A percentile compares a stretch with the other conserved stretches of the same genome.
Evolutionary conservation across 345 rosid species (phyloP).

Genomic region (Carallia brachiata): DNA sequence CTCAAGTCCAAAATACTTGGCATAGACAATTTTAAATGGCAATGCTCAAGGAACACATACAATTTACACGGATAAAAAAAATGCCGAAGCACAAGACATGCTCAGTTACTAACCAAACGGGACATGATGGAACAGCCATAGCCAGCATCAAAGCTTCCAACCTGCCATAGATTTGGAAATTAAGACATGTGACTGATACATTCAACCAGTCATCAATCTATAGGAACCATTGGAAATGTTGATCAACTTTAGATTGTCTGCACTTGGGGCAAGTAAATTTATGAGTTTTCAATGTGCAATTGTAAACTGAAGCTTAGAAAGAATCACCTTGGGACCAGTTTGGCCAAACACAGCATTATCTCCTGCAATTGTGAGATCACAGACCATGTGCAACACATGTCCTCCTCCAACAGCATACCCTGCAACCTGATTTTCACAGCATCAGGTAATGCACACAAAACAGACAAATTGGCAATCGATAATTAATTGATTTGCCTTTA

Average conservation of each 20-base stretch:
- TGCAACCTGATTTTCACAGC: slow-evolving; percentile 58
- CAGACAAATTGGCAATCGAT: neutral
- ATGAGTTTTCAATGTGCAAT: too few relatives aligned
- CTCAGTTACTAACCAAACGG: slow-evolving; percentile 60
- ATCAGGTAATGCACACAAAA: slow-evolving; percentile 4
- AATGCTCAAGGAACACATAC: neutral
- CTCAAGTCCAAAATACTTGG: neutral
- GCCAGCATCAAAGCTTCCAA: slow-evolving; percentile 98
- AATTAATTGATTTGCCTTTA: neutral
- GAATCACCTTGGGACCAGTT: slow-evolving; percentile 90
- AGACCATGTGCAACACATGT: slow-evolving; percentile 87
- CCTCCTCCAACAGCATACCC: slow-evolving; percentile 99
- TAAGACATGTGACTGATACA: neutral
- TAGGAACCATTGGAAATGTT: too few relatives aligned
- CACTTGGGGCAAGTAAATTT: too few relatives aligned
- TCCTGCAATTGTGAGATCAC: slow-evolving; percentile 92
- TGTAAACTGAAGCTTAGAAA: neutral
- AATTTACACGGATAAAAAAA: neutral
- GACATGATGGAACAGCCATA: slow-evolving; percentile 97
- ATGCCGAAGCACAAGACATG: neutral
- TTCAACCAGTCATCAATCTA: neutral
- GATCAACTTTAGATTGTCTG: too few relatives aligned
- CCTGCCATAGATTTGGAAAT: slow-evolving; percentile 40
- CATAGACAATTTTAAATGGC: neutral
- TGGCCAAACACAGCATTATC: slow-evolving; percentile 91